These are phyloP conservation scores for Schizopora paradoxa DNA, from an alignment of 1,284 basidiomycete species.

Conservation along the genomic window DNA sequence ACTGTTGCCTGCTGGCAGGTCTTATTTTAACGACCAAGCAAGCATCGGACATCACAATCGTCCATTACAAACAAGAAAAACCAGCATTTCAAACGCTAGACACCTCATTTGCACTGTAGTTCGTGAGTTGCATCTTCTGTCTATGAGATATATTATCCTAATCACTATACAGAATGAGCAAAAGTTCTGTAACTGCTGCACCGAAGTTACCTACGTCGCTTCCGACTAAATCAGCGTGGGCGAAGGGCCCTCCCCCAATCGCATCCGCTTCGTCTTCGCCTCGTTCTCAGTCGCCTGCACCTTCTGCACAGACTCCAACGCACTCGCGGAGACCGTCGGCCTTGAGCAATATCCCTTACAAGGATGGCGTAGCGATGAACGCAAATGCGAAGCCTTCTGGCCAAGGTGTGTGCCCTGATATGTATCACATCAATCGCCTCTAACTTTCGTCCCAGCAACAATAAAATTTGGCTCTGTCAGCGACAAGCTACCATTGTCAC, in stretches of 20 bases:
- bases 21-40: slow-evolving; percentile 74
- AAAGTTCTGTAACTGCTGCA: slow-evolving; percentile 66
- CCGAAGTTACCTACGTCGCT: slow-evolving; percentile 66
- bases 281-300: slow-evolving; percentile 72
- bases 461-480: slow-evolving; percentile 80
- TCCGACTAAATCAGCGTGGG: slow-evolving; percentile 75
- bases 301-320: slow-evolving; percentile 44
- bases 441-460: slow-evolving; percentile 37
- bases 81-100: slow-evolving; percentile 5
- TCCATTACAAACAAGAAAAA: slow-evolving; percentile 14
- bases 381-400: slow-evolving; percentile 50
- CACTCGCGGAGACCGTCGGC: slow-evolving; percentile 70
- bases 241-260: slow-evolving; percentile 69
- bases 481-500: slow-evolving; percentile 68
- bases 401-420: slow-evolving; percentile 50
- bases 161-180: slow-evolving; percentile 80
- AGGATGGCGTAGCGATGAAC: slow-evolving; percentile 66
- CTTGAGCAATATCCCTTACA: slow-evolving; percentile 62
- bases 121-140: slow-evolving; percentile 40
- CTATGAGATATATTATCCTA: slow-evolving; percentile 17
- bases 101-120: slow-evolving; percentile 32
- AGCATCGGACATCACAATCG: slow-evolving; percentile 13
- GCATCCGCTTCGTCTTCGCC: slow-evolving; percentile 52
- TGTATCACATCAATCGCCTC: slow-evolving; percentile 6
- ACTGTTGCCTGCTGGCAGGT: slow-evolving; percentile 81